A percentile compares a stretch with the other conserved stretches of the same genome.
These are phyloP conservation scores for Aurifilum marmelostoma DNA, from an alignment of 2,329 filamentous ascomycete species.

Conservation along the genomic window DNA sequence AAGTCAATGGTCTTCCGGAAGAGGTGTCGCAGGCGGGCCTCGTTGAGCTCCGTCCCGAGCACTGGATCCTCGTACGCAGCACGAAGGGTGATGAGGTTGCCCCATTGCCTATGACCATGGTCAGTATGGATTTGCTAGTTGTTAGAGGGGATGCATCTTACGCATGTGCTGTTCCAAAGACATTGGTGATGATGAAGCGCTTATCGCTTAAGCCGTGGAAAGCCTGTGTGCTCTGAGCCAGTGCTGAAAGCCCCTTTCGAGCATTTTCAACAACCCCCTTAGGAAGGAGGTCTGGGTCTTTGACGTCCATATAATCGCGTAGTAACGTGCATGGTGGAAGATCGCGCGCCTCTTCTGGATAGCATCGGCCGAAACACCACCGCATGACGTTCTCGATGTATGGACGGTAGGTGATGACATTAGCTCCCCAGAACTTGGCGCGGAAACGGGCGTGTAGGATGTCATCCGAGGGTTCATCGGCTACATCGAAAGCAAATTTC, in stretches of 20 bases:
- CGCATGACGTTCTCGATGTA: conserved; percentile 65
- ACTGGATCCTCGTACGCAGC: conserved; percentile 73
- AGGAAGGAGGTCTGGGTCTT: conserved; percentile 44
- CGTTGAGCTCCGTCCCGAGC: conserved; percentile 61
- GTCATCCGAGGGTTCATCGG: conserved; percentile 71
- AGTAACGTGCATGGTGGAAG: not conserved
- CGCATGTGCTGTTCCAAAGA: conserved; percentile 95
- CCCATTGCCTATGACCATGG: conserved; percentile 75
- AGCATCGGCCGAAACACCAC: conserved; percentile 40
- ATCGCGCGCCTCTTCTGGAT: conserved; percentile 29
- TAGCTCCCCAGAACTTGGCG: conserved; percentile 92
- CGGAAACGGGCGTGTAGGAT: conserved; percentile 83
- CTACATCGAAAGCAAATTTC: conserved; percentile 62
- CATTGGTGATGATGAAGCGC: conserved; percentile 87
- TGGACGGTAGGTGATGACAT: conserved; percentile 85
- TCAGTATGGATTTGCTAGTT: conserved; percentile 11
- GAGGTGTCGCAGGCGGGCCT: conserved; percentile 57
- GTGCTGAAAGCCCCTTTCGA: conserved; percentile 67
- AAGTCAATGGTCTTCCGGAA: conserved; percentile 77
- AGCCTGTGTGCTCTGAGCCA: conserved; percentile 82
- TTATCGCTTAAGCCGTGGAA: conserved; percentile 68
- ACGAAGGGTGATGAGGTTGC: conserved; percentile 88
- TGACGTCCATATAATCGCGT: conserved; percentile 41
- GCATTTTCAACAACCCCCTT: conserved; percentile 59
- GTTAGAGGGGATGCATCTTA: conserved; percentile 53